These are phyloP conservation scores for Luvunga scandens DNA, from an alignment of 345 rosid genomes.

Conservation along the genomic window DNA sequence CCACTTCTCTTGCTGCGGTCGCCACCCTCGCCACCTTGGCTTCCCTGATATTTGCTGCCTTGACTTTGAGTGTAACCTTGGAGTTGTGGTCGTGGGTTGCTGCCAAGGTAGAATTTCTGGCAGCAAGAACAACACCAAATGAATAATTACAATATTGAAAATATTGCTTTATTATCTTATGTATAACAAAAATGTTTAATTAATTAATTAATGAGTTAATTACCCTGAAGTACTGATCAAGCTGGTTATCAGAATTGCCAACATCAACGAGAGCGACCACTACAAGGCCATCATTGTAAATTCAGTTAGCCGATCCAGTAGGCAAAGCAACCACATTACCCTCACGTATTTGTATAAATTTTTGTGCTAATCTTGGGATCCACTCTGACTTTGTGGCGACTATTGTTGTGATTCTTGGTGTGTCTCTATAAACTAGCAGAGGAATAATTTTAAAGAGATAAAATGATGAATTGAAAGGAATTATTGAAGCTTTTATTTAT, in stretches of 20 bases:
- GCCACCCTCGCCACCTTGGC: not conserved
- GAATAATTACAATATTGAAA: not conserved
- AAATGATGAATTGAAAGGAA: too few relatives aligned
- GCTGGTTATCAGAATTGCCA: slow-evolving; percentile 42
- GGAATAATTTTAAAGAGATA: too few relatives aligned
- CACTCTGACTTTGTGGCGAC: not conserved
- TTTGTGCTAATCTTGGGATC: slow-evolving; percentile 31
- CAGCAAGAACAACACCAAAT: not conserved
- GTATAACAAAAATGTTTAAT: not conserved
- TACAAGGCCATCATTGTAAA: slow-evolving; percentile 46
- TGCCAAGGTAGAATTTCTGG: slow-evolving; percentile 51
- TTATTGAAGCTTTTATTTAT: too few relatives aligned
- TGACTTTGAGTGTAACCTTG: slow-evolving; percentile 5
- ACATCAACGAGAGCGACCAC: slow-evolving; percentile 32
- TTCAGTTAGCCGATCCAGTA: slow-evolving; percentile 43
- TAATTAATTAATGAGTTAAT: not conserved
- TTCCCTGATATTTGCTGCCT: slow-evolving; percentile 4
- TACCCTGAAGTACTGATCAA: slow-evolving; percentile 41
- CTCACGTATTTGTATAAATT: slow-evolving; percentile 26
- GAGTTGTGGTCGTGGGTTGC: slow-evolving; percentile 36
- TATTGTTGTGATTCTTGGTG: slow-evolving; percentile 21
- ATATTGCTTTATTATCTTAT: not conserved
- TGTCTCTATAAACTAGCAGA: slow-evolving; percentile 21
- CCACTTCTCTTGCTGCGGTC: slow-evolving; percentile 7
- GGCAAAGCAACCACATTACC: slow-evolving; percentile 49